Base-by-base conservation (phyloP, 257 asterid genomes). In the Petunia axillaris region DNA sequence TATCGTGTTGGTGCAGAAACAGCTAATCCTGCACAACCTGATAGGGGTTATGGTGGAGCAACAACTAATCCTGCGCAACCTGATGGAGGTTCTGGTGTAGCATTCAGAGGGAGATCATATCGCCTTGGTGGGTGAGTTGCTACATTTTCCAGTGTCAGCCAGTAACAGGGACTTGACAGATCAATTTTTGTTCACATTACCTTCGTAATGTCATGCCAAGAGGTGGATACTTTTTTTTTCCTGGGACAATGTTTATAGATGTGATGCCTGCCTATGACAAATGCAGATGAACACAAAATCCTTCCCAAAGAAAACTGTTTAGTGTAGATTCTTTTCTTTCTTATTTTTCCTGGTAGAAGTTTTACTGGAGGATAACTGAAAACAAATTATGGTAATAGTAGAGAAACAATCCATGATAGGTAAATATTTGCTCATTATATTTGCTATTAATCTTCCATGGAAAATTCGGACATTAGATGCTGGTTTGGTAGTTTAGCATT, bases 31-130 rank as follows among this genome's bases (percentile, higher is more conserved):
- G 81, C 91, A 74, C 91, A 87, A 87, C 86, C 85, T 6, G 97
- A 92, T 8, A 86, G 93, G 86, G 79, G 86, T 83, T 63, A 91
- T 39, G 90, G 91, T 66, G 90, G 87, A 59, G 93, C 95, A 14
- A 25, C 79, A 1, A 71, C 25, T 80, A 78, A 25, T 48, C 41
- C 81, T 1, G 81, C 90, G 70, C 91, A 87, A 85, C 86, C 85
- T 6, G 96, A 93, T 15, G 86, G 92, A 84, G 80, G 87, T 83
- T 58, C 92, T 39, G 90, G 90, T 62, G 87, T 76, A 52, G 90
- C 85, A 25, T 94, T 94, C 87, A 87, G 97, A 76, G 98, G 98
- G 78, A 88, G 98, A 88, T 93, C 98, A 13, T 41, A 90, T 85
- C 95, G 98, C 37, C 85, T 92, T 52, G 86, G 90, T 44, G 91